These are phyloP conservation scores for Jaltomata sinuosa DNA, from an alignment of 257 asterid genomes.

Conservation along the genomic window DNA sequence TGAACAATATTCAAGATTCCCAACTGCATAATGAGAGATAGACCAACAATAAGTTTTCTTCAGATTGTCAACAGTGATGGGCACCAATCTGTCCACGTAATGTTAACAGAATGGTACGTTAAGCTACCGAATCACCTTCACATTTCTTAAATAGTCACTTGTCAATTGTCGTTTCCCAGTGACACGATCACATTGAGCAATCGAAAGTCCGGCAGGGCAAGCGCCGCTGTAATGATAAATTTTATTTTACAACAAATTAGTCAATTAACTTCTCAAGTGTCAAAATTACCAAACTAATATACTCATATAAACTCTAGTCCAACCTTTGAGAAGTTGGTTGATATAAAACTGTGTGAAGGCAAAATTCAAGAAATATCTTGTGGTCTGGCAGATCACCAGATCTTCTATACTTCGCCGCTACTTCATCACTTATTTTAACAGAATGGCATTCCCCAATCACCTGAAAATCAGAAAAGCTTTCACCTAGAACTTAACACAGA, in stretches of 20 bases:
- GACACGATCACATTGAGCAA: conserved; percentile 67
- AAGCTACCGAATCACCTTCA: conserved; percentile 45
- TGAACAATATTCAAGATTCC: conserved; percentile 75
- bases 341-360: conserved; percentile 75
- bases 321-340: conserved; percentile 80
- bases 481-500: neutral
- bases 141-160: conserved; percentile 38
- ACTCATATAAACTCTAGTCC: conserved; percentile 1
- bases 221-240: conserved; percentile 45
- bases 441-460: conserved; percentile 90
- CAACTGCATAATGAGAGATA: conserved; percentile 34
- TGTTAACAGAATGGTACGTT: neutral
- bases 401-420: conserved; percentile 44
- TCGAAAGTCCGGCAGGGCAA: conserved; percentile 76
- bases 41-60: neutral
- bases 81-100: conserved; percentile 3
- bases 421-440: conserved; percentile 48
- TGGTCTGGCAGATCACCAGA: conserved; percentile 53
- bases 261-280: neutral
- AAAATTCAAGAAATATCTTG: conserved; percentile 72
- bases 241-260: conserved; percentile 14
- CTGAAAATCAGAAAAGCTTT: conserved; percentile 32
- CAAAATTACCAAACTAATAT: neutral
- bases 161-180: conserved; percentile 64
- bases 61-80: neutral